Percentiles rank a stretch among this genome's conserved stretches.
Evolutionary conservation across 192 early-diverging fungal genomes (phyloP).

Genomic region (Coemansia pectinata): DNA sequence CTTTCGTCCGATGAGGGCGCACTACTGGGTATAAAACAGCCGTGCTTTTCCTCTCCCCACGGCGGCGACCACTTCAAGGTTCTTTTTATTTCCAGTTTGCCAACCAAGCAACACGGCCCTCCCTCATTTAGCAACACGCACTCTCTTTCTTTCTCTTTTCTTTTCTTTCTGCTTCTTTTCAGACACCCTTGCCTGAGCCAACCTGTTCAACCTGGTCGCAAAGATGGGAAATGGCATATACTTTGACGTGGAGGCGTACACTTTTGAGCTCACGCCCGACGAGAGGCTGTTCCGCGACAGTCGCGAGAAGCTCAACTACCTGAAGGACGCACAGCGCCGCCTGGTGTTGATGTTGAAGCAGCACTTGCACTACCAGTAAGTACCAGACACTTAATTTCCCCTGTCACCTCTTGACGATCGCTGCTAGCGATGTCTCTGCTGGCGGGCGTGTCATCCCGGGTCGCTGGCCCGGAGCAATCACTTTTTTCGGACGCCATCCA

Average conservation of each 20-base stretch:
- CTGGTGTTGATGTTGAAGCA: conserved; percentile 28
- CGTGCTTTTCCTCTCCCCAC: neutral
- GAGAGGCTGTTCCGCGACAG: conserved; percentile 31
- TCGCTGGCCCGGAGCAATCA: neutral
- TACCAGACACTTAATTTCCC: neutral
- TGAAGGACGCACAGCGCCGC: conserved; percentile 27
- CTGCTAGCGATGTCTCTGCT: neutral
- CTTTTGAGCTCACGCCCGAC: conserved; percentile 14
- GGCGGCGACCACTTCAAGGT: conserved; percentile 4
- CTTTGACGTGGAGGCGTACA: conserved; percentile 28
- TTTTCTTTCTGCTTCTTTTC: neutral
- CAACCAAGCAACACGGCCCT: neutral
- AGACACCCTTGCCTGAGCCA: neutral
- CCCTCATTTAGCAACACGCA: neutral
- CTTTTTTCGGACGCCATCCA: neutral
- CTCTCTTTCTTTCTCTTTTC: neutral
- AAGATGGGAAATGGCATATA: conserved; percentile 53
- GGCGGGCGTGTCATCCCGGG: neutral
- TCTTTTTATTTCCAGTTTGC: conserved; percentile 1
- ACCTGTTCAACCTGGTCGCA: neutral
- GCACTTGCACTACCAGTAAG: conserved; percentile 38
- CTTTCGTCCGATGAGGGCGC: neutral
- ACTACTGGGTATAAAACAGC: conserved; percentile 2
- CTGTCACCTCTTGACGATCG: neutral
- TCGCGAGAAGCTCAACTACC: conserved; percentile 33